Base-by-base conservation (phyloP, 805 yeast species). In the Schwanniomyces pseudopolymorphus region DNA sequence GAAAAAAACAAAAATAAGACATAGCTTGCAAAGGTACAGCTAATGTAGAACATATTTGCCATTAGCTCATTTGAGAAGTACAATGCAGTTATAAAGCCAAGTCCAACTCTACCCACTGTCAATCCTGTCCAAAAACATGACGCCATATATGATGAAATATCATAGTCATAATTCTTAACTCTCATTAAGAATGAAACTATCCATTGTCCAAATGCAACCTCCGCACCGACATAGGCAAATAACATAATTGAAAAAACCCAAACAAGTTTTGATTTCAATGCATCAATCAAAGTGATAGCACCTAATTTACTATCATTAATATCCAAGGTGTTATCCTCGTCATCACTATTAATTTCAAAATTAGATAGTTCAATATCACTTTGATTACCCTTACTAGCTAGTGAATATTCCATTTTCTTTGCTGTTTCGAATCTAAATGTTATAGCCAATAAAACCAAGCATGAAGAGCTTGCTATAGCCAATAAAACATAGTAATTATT, bases 141-240 rank as follows among this genome's bases (percentile, higher is more conserved):
- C 14, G 83, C 79, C 48, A 78, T 66, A 51, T 69, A 70, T 2
- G 83, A 77, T 6, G 80, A 62, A 5, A 52, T 36, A 21, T 64
- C 55, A 48, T 76, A 77, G 5, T 66, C 39, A 28, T 62, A 52
- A 0, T 63, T 40, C 42, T 72, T 67, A 45, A 78, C 69, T 25
- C 79, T 67, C 11, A 70, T 59, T 39, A 77, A 56, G 47, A 69
- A 80, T 35, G 79, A 74, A 52, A 77, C 70, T 45, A 78, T 50
- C 84, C 84, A 80, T 16, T 75, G 63, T 1, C 84, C 84, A 52
- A 79, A 71, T 5, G 81, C 70, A 13, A 74, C 70, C 56, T 79
- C 84, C 11, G 74, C 76, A 3, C 84, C 83, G 31, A 78, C 72
- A 50, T 79, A 79, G 17, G 72, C 51, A 54, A 79, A 79, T 40